Conservation (phyloP, 192 early-diverging fungal species). For the Coemansia nantahalensis region DNA sequence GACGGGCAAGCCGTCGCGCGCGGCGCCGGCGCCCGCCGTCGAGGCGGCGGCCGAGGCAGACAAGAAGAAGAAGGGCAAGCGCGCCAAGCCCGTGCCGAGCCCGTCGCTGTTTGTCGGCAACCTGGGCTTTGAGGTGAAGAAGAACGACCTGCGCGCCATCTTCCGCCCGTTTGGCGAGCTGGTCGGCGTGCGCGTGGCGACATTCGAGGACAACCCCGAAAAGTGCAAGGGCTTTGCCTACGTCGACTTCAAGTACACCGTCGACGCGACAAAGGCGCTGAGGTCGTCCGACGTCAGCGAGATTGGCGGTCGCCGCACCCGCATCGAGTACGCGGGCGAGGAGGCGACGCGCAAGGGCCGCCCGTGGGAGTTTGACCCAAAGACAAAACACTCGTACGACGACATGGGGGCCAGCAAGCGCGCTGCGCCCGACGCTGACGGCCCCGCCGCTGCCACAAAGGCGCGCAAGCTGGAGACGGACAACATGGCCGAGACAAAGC, state of each 20-base stretch:
- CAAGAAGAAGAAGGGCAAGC: slow-evolving; percentile 52
- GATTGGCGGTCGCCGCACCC: slow-evolving; percentile 57
- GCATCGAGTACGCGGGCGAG: slow-evolving; percentile 68
- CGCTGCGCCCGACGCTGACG: slow-evolving; percentile 9
- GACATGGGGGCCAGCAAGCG: slow-evolving; percentile 1
- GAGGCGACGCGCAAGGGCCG: slow-evolving; percentile 64
- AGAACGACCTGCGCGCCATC: slow-evolving; percentile 50
- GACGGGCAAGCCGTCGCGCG: slow-evolving; percentile 53
- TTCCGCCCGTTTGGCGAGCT: slow-evolving; percentile 66
- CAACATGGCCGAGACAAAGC: slow-evolving; percentile 52
- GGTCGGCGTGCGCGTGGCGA: slow-evolving; percentile 64
- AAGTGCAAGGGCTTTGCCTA: slow-evolving; percentile 79
- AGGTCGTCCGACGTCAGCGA: slow-evolving; percentile 55
- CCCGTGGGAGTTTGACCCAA: slow-evolving; percentile 59
- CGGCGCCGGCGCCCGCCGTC: background rate
- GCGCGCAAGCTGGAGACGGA: slow-evolving; percentile 38
- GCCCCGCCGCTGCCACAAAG: slow-evolving; percentile 13
- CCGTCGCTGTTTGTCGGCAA: slow-evolving; percentile 72
- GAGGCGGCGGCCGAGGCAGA: slow-evolving; percentile 12
- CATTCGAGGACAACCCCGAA: slow-evolving; percentile 69
- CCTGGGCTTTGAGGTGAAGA: slow-evolving; percentile 58
- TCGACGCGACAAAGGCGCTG: slow-evolving; percentile 63
- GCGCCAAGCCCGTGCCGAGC: slow-evolving; percentile 30
- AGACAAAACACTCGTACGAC: slow-evolving; percentile 17
- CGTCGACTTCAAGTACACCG: slow-evolving; percentile 62